Percentiles rank a stretch among this genome's conserved stretches.
phyloP scores from a whole-genome alignment of 2,329 filamentous ascomycete species.

The Arthroderma uncinatum region DNA sequence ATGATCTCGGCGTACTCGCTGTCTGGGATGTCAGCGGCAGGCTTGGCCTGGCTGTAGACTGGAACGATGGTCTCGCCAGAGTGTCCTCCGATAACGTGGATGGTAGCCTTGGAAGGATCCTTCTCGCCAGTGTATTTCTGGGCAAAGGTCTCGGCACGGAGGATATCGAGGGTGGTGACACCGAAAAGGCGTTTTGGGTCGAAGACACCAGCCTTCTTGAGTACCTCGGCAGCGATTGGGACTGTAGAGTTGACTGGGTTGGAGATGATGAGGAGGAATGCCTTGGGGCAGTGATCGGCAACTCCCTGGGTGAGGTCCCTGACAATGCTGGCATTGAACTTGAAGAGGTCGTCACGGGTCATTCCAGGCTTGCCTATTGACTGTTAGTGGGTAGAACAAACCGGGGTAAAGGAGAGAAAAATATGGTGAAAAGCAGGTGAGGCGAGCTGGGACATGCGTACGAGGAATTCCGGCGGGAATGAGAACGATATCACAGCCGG shows the following conservation, averaged over 20 bases:
- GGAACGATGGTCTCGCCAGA: conserved; percentile 97
- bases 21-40: conserved; percentile 65
- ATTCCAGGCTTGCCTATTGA: conserved; percentile 87
- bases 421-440: neutral
- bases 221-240: conserved; percentile 90
- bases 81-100: conserved; percentile 93
- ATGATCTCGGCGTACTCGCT: conserved; percentile 87
- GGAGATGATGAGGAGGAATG: conserved; percentile 92
- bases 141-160: conserved; percentile 94
- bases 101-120: conserved; percentile 68
- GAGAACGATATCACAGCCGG: conserved; percentile 87
- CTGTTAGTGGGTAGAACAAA: neutral
- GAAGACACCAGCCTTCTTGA: conserved; percentile 88
- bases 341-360: conserved; percentile 99
- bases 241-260: conserved; percentile 99
- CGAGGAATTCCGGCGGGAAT: conserved; percentile 97
- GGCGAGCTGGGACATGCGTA: conserved; percentile 41
- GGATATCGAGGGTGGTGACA: conserved; percentile 96
- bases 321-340: conserved; percentile 98
- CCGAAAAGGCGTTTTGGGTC: conserved; percentile 93
- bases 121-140: conserved; percentile 71
- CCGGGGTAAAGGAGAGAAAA: neutral
- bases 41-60: conserved; percentile 83
- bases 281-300: conserved; percentile 81
- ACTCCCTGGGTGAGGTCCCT: conserved; percentile 82